phyloP scores from a whole-genome alignment of 2,329 filamentous ascomycete genomes.

The Xylaria digitata region DNA sequence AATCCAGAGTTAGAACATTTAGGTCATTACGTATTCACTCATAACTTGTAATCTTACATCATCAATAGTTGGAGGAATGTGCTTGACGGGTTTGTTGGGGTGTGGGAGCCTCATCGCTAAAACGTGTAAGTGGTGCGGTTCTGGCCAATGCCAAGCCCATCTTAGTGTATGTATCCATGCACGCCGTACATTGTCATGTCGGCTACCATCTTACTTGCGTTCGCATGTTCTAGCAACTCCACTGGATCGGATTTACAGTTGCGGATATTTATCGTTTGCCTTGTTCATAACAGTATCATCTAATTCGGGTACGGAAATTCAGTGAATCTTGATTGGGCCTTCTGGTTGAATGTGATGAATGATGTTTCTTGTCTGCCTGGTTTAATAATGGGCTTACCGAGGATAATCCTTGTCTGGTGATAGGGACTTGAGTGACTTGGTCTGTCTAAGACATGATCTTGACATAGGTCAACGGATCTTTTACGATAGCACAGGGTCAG shows the following conservation, averaged over 20 bases:
- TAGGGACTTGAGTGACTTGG: conserved; percentile 10
- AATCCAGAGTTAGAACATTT: not conserved
- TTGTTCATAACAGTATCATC: not conserved
- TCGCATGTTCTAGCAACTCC: conserved; percentile 1
- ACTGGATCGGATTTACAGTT: not conserved
- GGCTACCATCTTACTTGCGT: conserved; percentile 23
- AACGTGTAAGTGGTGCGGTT: not conserved
- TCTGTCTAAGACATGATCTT: conserved; percentile 29
- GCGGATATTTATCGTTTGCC: conserved; percentile 8
- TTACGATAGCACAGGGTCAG: conserved; percentile 28
- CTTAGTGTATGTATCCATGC: conserved; percentile 17
- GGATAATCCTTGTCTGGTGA: conserved; percentile 28
- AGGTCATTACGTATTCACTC: not conserved
- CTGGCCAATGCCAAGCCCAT: conserved; percentile 1
- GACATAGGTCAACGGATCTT: conserved; percentile 29
- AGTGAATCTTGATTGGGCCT: not conserved
- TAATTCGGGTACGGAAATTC: not conserved
- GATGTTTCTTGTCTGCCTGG: conserved; percentile 18
- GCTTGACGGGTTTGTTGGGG: not conserved
- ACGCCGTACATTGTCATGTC: conserved; percentile 12
- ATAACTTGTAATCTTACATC: not conserved
- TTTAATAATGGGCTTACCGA: conserved; percentile 12
- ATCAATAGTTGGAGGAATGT: not conserved
- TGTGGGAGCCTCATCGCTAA: not conserved
- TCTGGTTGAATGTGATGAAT: not conserved